Base-by-base conservation (phyloP, 805 yeast species). In the Ogataea degrootiae region DNA sequence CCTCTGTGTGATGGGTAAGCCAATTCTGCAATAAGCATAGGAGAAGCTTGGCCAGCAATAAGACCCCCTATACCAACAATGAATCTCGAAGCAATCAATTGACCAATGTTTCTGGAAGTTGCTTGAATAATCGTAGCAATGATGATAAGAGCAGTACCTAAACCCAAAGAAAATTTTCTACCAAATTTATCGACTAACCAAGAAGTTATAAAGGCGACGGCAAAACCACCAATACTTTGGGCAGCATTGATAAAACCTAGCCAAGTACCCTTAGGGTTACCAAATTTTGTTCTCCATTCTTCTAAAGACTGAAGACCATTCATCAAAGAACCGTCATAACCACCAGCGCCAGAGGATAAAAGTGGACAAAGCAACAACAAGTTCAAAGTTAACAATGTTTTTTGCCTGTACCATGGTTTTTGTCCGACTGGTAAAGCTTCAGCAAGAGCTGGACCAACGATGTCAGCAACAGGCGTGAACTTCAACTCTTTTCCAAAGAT, bases 61-160 rank as follows among this genome's bases (percentile, higher is more conserved):
- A 69, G 68, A 34, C 63, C 61, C 26, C 82, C 82, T 38, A 70
- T 53, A 54, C 83, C 83, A 44, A 78, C 54, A 38, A 79, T 49
- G 39, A 79, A 57, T 67, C 84, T 70, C 0, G 76, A 59, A 16
- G 58, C 72, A 29, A 76, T 62, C 57, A 75, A 72, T 57, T 57
- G 59, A n/a, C 60, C 67, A 35, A 55, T 48, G 7, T 46, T 39
- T 9, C 43, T 45, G 9, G 85, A 72, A 19, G 76, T 43, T 15
- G 75, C 64, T 50, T 83, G 85, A 34, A 85, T 66, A 37, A 74
- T 57, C 21, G 82, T 74, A 48, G 87, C 87, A 39, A 80, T 50
- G 31, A 78, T 65, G 54, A 83, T 77, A 41, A 80, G 69, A 16
- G 71, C 16, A 40, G 79, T 67, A 12, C 90, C 89, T 21, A 68